These are phyloP conservation scores for Saccharomycopsis fibuligera DNA, from an alignment of 805 yeast species.

Conservation along the genomic window DNA sequence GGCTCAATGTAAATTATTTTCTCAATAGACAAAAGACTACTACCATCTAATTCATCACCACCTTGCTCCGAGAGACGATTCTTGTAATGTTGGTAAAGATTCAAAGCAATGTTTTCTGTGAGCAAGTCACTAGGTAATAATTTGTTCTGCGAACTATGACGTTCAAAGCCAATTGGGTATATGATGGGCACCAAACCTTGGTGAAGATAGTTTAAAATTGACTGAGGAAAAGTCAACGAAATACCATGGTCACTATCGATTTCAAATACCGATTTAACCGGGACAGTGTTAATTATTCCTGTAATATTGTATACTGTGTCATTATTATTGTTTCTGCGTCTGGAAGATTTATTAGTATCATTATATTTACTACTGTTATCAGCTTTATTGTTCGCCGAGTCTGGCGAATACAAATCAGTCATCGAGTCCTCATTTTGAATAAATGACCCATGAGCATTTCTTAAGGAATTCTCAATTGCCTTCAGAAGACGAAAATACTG, in stretches of 20 bases:
- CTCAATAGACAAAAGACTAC: conserved; percentile 49
- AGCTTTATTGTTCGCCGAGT: background rate
- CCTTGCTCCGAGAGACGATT: conserved; percentile 30
- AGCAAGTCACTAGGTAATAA: conserved; percentile 23
- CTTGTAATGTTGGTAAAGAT: conserved; percentile 27
- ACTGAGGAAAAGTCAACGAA: conserved; percentile 9
- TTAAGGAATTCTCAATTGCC: conserved; percentile 13
- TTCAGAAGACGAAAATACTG: conserved; percentile 11
- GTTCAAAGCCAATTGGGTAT: conserved; percentile 48
- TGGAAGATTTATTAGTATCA: too few species aligned
- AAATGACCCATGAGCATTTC: conserved; percentile 4
- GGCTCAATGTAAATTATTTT: conserved; percentile 76
- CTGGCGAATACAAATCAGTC: background rate
- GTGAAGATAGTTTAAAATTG: conserved; percentile 33
- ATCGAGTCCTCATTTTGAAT: conserved; percentile 25
- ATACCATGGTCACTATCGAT: conserved; percentile 10
- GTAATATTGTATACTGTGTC: background rate
- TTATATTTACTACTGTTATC: background rate
- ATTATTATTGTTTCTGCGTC: too few species aligned
- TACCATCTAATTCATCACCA: conserved; percentile 20
- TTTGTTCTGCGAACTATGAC: conserved; percentile 27
- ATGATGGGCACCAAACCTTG: conserved; percentile 50
- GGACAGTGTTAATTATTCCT: conserved; percentile 9
- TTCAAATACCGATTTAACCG: conserved; percentile 14
- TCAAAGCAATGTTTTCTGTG: conserved; percentile 36